Evolutionary conservation across 140 eudicot species (phyloP), one percentile per base, ranked within the genome.

Genomic region (Senecio squalidus): DNA sequence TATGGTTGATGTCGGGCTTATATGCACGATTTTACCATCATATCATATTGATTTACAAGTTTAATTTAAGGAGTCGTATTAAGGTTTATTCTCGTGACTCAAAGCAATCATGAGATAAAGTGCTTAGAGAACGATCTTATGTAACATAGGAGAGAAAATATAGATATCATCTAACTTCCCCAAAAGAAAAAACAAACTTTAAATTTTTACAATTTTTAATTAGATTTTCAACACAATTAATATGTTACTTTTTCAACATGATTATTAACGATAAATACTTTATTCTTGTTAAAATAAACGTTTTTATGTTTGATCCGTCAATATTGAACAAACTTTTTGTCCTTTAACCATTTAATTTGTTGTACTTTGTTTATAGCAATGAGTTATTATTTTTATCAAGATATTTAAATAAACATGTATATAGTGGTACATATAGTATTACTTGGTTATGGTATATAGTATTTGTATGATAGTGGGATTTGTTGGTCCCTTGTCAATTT

Each of bases 401-500:
- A 34, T 21, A 34, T 1, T 34, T 21, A 20, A 56, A 2, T 6
- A 58, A 36, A 58, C 7, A 58, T 22, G 27, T 1, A 36, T 22
- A 33, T 6, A 11, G 10, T 53, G 56, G 33, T 50, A 10, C 47
- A 41, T n/a, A 10, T 48, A 21, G 15, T 33, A 33, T 11, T 33
- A 9, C 39, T 1, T 33, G 39, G 6, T 7, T 23, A 44, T 44
- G 28, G 29, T 20, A 31, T 20, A 17, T 33, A 5, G 29, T 18
- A 21, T 9, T 20, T 60, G 31, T 57, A 36, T 57, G 31, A 52
- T 55, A 20, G 47, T 6, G 16, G 56, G 33, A 15, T 55, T 67
- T 47, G 59, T 58, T 68, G 26, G 34, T 54, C 40, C 39, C 73
- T 30, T 58, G 64, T 45, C 34, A 3, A 33, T 57, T 70, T 53